A percentile compares a stretch with the other conserved stretches of the same genome.
phyloP scores from a whole-genome alignment of 2,329 filamentous ascomycete species.

The Fusarium anguioides region DNA sequence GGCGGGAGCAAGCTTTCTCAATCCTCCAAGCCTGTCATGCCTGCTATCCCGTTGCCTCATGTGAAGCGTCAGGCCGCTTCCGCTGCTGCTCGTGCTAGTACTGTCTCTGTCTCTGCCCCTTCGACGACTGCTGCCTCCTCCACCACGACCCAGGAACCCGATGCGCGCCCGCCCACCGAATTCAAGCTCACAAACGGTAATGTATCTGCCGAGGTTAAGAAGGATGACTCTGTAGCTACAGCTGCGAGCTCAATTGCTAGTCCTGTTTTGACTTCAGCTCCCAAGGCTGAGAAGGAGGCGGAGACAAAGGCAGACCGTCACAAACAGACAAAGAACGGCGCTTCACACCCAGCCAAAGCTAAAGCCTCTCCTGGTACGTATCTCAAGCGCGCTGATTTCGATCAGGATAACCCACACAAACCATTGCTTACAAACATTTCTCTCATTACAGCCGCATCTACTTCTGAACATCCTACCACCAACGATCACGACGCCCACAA shows the following conservation, averaged over 20 bases:
- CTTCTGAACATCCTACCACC: conserved; percentile 31
- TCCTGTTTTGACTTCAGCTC: conserved; percentile 21
- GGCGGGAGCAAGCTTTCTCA: conserved; percentile 47
- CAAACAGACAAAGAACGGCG: conserved; percentile 6
- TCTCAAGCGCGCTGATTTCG: background rate
- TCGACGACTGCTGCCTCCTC: conserved; percentile 20
- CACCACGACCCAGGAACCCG: conserved; percentile 18
- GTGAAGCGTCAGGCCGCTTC: conserved; percentile 53
- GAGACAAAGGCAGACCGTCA: conserved; percentile 9
- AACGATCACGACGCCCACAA: conserved; percentile 32
- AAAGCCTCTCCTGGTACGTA: conserved; percentile 42
- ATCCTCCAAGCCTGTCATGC: conserved; percentile 50
- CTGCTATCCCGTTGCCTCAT: conserved; percentile 54
- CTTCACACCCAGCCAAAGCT: conserved; percentile 8
- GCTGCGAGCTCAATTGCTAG: conserved; percentile 19
- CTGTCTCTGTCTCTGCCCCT: conserved; percentile 25
- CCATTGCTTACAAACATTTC: conserved; percentile 28
- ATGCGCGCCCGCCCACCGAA: conserved; percentile 21
- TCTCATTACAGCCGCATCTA: conserved; percentile 21
- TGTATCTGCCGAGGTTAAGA: conserved; percentile 10
- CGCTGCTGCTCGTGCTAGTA: conserved; percentile 46
- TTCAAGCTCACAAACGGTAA: conserved; percentile 39
- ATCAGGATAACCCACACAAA: background rate
- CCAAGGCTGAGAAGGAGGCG: conserved; percentile 23
- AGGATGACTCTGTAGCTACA: conserved; percentile 8